Evolutionary conservation across 768 basidiomycete species (phyloP).

Genomic region (Pisolithus microcarpus): DNA sequence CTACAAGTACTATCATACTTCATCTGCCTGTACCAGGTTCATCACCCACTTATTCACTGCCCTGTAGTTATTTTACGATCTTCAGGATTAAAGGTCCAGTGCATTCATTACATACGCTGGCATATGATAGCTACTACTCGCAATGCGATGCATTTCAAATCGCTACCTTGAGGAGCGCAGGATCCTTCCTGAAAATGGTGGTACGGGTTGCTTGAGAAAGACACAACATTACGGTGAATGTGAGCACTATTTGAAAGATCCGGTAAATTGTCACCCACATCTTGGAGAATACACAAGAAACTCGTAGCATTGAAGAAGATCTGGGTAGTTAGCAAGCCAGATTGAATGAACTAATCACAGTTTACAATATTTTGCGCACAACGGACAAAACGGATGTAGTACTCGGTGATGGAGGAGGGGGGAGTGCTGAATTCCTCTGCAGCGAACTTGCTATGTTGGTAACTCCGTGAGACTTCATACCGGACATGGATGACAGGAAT

Average conservation of each 20-base stretch:
- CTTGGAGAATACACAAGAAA: slow-evolving; percentile 80
- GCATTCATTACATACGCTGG: no score
- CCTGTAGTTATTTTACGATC: no score
- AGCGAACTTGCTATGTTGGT: slow-evolving; percentile 84
- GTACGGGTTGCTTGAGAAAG: no score
- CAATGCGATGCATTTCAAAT: no score
- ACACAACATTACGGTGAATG: slow-evolving; percentile 71
- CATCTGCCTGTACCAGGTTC: no score
- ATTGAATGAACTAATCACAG: slow-evolving; percentile 82
- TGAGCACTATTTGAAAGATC: slow-evolving; percentile 94
- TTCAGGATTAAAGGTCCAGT: no score
- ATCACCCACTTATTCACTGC: no score
- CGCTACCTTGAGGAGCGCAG: no score
- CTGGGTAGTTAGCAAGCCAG: slow-evolving; percentile 59
- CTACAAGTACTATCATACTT: no score
- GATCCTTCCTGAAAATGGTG: no score
- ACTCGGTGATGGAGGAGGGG: slow-evolving; percentile 72
- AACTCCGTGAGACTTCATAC: slow-evolving; percentile 91
- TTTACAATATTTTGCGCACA: slow-evolving; percentile 85
- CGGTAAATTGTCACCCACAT: slow-evolving; percentile 60
- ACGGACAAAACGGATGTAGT: slow-evolving; percentile 89
- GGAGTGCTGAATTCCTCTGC: slow-evolving; percentile 68
- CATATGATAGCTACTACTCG: no score
- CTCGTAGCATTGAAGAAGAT: slow-evolving; percentile 48
- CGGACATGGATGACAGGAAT: slow-evolving; percentile 77